These are phyloP conservation scores for Colletotrichum musicola DNA, from an alignment of 2,329 filamentous ascomycete species.

Conservation along the genomic window DNA sequence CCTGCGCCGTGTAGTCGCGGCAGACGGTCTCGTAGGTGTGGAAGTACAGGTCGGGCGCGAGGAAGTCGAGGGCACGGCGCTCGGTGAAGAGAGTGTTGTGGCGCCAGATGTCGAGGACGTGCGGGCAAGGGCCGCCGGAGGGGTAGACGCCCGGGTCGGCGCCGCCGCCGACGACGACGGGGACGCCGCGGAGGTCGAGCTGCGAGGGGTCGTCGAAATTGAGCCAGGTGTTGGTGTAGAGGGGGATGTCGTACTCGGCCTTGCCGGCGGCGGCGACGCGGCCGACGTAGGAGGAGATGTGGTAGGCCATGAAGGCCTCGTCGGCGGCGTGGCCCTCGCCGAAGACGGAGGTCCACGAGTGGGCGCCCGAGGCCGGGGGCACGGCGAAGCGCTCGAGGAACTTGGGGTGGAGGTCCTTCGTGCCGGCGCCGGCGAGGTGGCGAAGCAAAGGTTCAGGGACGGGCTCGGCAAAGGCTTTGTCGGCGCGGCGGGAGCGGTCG, in stretches of 20 bases:
- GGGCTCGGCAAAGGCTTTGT: constrained; percentile 54
- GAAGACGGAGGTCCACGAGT: constrained; percentile 51
- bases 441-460: constrained; percentile 46
- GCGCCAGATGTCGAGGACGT: constrained; percentile 55
- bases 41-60: constrained; percentile 62
- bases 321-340: constrained; percentile 46
- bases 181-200: constrained; percentile 48
- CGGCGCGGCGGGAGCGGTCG: constrained; percentile 57
- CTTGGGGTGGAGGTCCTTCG: constrained; percentile 43
- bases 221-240: constrained; percentile 54
- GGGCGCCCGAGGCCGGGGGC: constrained; percentile 41
- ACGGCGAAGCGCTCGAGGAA: constrained; percentile 46
- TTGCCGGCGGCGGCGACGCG: constrained; percentile 52
- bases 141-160: constrained; percentile 52
- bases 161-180: constrained; percentile 52
- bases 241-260: constrained; percentile 47
- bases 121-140: constrained; percentile 50
- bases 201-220: constrained; percentile 49
- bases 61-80: constrained; percentile 55
- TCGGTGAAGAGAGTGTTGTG: constrained; percentile 46
- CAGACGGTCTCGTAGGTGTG: constrained; percentile 61
- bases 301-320: constrained; percentile 54
- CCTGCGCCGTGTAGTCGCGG: constrained; percentile 55
- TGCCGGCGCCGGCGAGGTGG: constrained; percentile 40
- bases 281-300: constrained; percentile 50